Percentiles rank a stretch among this genome's conserved stretches.
Conservation (phyloP, 768 basidiomycete species). For the Hygrophoropsis aurantiaca region DNA sequence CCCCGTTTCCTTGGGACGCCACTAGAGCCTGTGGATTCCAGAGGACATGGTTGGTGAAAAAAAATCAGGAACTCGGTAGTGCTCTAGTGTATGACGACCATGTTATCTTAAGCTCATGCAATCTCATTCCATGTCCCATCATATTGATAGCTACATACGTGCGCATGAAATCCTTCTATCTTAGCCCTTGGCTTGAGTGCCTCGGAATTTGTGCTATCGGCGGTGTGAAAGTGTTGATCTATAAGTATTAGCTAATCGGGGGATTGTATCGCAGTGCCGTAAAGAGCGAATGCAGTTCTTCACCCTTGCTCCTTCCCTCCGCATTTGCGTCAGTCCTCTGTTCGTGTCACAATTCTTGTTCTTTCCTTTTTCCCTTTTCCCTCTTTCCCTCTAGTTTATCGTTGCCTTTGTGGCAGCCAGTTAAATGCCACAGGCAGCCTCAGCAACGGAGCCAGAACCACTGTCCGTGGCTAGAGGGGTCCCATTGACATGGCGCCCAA, state of each 20-base stretch:
- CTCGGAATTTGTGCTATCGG: background rate
- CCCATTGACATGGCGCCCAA: slow-evolving; percentile 67
- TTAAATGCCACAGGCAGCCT: slow-evolving; percentile 31
- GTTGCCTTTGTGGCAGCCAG: slow-evolving; percentile 20
- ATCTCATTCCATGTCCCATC: slow-evolving; percentile 11
- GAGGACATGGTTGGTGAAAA: slow-evolving; percentile 5
- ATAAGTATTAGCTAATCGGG: slow-evolving; percentile 9
- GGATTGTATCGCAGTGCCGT: slow-evolving; percentile 17
- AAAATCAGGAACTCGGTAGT: slow-evolving; percentile 8
- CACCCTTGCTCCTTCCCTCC: slow-evolving; percentile 24
- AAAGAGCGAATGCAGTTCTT: slow-evolving; percentile 26
- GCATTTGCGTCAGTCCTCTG: slow-evolving; percentile 32
- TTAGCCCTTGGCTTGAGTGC: too few species aligned
- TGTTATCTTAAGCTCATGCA: slow-evolving; percentile 6
- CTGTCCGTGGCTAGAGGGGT: slow-evolving; percentile 12
- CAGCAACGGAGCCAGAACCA: slow-evolving; percentile 23
- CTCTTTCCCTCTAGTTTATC: slow-evolving; percentile 7
- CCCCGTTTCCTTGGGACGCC: slow-evolving; percentile 4
- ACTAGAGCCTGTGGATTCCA: slow-evolving; percentile 2
- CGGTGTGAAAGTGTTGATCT: background rate
- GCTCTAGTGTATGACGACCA: slow-evolving; percentile 12
- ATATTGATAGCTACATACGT: too few species aligned
- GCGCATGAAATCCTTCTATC: too few species aligned
- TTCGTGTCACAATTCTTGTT: slow-evolving; percentile 5
- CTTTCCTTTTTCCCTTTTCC: slow-evolving; percentile 8